Evolutionary conservation across 352 stramenopile genomes (phyloP).

Genomic region (Globisporangium nagaii): DNA sequence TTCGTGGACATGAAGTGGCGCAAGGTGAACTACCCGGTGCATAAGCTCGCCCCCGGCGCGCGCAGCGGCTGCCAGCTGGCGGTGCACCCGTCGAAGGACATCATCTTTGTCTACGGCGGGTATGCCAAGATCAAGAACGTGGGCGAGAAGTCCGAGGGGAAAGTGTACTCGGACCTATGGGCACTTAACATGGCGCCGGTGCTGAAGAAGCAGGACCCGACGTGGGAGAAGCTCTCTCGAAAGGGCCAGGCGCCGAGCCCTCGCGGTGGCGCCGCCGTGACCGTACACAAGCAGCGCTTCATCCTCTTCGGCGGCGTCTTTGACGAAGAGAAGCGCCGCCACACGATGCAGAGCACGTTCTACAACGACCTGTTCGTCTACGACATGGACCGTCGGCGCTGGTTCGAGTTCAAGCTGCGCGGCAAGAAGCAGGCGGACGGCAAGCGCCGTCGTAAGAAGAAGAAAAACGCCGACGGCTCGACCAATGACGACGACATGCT

Average conservation of each 20-base stretch:
- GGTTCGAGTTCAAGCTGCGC: slow-evolving; percentile 91
- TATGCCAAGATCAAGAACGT: slow-evolving; percentile 94
- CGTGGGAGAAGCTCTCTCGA: slow-evolving; percentile 92
- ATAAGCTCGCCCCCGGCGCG: slow-evolving; percentile 53
- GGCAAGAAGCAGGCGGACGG: slow-evolving; percentile 71
- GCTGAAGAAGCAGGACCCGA: slow-evolving; percentile 86
- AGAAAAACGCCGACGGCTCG: slow-evolving; percentile 25
- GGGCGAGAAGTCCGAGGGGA: slow-evolving; percentile 89
- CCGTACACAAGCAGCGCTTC: slow-evolving; percentile 93
- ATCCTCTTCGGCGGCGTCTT: slow-evolving; percentile 96
- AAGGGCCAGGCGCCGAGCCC: slow-evolving; percentile 83
- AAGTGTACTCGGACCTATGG: slow-evolving; percentile 95
- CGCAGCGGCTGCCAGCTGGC: slow-evolving; percentile 83
- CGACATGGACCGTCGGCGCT: slow-evolving; percentile 94
- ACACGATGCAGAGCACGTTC: slow-evolving; percentile 89
- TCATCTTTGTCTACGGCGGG: slow-evolving; percentile 93
- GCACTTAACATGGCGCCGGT: slow-evolving; percentile 89
- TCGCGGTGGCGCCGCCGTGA: slow-evolving; percentile 75
- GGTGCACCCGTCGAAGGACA: slow-evolving; percentile 83
- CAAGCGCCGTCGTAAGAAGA: slow-evolving; percentile 64
- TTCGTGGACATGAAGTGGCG: slow-evolving; percentile 88
- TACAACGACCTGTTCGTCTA: slow-evolving; percentile 98
- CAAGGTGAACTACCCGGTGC: slow-evolving; percentile 65
- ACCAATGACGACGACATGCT: slow-evolving; percentile 22
- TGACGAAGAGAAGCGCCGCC: slow-evolving; percentile 86